Evolutionary conservation across 768 basidiomycete genomes (phyloP), one percentile per base, ranked within the genome.

Genomic region (Amylocystis lapponica): DNA sequence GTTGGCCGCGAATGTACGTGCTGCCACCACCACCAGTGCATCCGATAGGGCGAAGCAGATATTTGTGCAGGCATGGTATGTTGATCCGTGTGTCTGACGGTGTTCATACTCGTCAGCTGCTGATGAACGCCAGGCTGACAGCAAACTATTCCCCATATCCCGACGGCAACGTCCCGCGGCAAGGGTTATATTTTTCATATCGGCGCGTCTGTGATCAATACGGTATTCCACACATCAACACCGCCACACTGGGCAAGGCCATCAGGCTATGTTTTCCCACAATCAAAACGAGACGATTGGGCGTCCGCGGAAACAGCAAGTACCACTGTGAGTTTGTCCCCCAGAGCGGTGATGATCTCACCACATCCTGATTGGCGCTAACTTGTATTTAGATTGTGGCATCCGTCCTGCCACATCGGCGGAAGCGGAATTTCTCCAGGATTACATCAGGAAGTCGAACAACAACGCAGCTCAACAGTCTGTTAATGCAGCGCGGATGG

Each of bases 131-230:
- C 51, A 92, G 89, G 89, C 66, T 92, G 47, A 86, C 82, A 14
- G 86, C 86, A 21, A 91, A 91, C 64, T 93, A 92, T 65, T 86
- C 88, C 4, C 85, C 88, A 11, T 91, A 89, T 63, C 86, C 86
- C 32, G 90, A 92, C 65, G 90, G 90, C 27, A 93, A 93, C 62
- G 92, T 94, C 27, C 88, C 92, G 34, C 81, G 92, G 40, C 92
- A 95, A 59, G 92, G 91, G 5, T 78, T 96, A 39, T 96, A 94
- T 66, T 89, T 90, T 60, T 94, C 91, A 26, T 96, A 94, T 67
- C 78, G 86, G 49, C 74, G 89, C 42, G 82, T 93, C 44, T 93
- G 89, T 65, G 88, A 92, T 67, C 86, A 90, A 65, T 90, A 93
- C 67, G 86, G 86, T 39, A 87, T 93, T 48, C 88, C 87, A 40